phyloP scores from a whole-genome alignment of 2,329 filamentous ascomycete species.

The Rhinocladiella mackenziei region DNA sequence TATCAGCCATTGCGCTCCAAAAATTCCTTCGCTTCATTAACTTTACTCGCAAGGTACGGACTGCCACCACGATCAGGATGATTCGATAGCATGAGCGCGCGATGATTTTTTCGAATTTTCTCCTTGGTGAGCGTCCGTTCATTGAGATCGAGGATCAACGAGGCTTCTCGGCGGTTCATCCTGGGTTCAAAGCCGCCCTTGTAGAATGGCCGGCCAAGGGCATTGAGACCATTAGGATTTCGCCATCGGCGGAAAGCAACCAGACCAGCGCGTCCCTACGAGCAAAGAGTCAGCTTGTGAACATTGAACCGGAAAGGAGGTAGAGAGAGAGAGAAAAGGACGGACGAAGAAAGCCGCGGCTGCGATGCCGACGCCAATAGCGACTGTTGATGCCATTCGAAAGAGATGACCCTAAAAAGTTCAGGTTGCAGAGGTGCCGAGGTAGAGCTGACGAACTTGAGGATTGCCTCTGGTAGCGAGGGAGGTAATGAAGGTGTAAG shows the following conservation, averaged over 20 bases:
- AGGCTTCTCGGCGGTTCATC: slow-evolving; percentile 89
- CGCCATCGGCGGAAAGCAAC: slow-evolving; percentile 82
- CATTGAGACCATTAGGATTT: slow-evolving; percentile 60
- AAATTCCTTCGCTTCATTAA: slow-evolving; percentile 97
- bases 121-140: slow-evolving; percentile 87
- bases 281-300: not conserved
- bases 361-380: slow-evolving; percentile 45
- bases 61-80: slow-evolving; percentile 96
- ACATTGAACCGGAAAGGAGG: not conserved
- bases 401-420: too few species aligned
- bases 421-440: too few species aligned
- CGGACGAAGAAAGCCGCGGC: slow-evolving; percentile 74
- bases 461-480: too few species aligned
- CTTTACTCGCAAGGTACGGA: slow-evolving; percentile 92
- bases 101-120: slow-evolving; percentile 90
- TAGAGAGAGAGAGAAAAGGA: slow-evolving; percentile 22
- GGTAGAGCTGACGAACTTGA: too few species aligned
- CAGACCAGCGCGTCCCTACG: slow-evolving; percentile 84
- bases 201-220: slow-evolving; percentile 87
- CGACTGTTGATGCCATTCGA: slow-evolving; percentile 43
- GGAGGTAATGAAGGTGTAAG: not conserved
- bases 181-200: slow-evolving; percentile 96
- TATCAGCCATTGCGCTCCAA: slow-evolving; percentile 64
- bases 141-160: slow-evolving; percentile 86
- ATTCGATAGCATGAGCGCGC: slow-evolving; percentile 93